Evolutionary conservation across 129 eudicot species (phyloP), one percentile per base, ranked within the genome.

Genomic region (Flaveria bidentis): DNA sequence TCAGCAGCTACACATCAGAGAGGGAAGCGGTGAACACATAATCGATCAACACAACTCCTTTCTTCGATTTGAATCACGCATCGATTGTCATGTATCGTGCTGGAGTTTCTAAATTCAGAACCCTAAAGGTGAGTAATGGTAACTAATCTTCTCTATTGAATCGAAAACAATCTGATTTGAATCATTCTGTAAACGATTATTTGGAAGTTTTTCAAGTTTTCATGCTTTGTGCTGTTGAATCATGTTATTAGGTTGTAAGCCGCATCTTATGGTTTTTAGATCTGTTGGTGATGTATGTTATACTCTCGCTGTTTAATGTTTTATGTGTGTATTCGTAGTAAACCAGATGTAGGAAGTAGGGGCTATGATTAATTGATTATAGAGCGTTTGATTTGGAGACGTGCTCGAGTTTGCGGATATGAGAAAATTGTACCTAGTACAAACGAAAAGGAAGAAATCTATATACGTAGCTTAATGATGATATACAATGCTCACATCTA

Each of bases 51-150:
- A 33, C 61, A 36, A 49, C 18, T 62, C 18, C 30, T 10, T 46
- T 23, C 26, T 36, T 26, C 25, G 5, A 50, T n/a, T 71, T 47
- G 33, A 28, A 33, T 28, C 49, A 25, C 51, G 60, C 26, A 71
- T 70, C 64, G 47, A 65, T 72, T 81, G 77, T 57, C 82, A 93
- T 93, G 98, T 93, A 93, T 66, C 86, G 96, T 53, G 78, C 88
- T 9, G 85, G 88, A 69, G 73, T 85, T 74, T 90, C 98, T 28
- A 90, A 89, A 30, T 81, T 93, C 62, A 76, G 86, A 79, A 83
- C 89, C 80, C 89, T 93, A 62, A 88, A 88, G 97, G 98, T 93
- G 11, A 6, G 76, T 61, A n/a, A 12, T 17, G 9, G 60, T 39
- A 58, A 18, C 22, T 28, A 23, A 26, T 25, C 71, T 16, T 53